Evolutionary conservation across 495 filamentous ascomycete species (phyloP), one percentile per base, ranked within the genome.

Genomic region (Penicillium robsamsonii): DNA sequence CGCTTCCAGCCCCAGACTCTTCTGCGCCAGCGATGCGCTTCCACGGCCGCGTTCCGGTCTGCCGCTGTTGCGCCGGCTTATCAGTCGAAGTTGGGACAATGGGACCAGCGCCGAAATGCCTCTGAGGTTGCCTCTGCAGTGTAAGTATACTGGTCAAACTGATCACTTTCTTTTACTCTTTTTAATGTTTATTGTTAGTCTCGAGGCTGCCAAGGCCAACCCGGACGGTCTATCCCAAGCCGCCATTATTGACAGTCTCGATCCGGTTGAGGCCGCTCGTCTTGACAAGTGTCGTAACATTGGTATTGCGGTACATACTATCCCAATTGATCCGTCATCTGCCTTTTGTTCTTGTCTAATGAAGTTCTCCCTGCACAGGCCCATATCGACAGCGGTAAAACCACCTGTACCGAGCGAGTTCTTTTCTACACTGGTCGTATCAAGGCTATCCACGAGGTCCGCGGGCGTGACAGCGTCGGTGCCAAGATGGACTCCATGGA

Each of bases 401-500:
- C 95, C 24, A 99, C 95, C 33, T 89, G 84, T 61, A 97, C 93
- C 53, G 95, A 99, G 71, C 89, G 95, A 65, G 92, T 99, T 49
- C 89, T 99, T 56, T 99, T 91, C 81, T 99, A 99, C 74, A 99
- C 95, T 29, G 95, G 95, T 56, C 87, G 94, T 67, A 95, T 96
- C 76, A 93, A 93, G 68, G 83, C 91, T 5, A 97, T 99, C 62
- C 95, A 99, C 75, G 95, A 99, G 76, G 95, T 99, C 30, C 84
- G 95, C 59, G 95, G 95, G 35, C 91, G 91, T 62, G 95, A 99
- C 77, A 84, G 87, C 37, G 91, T 97, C 18, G 95, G 95, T 62
- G 95, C 95, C 45, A 99, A 99, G 77, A 99, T 99, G 95, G 95
- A 99, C 80, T 96, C 92, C 9, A 99, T 99, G 95, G 95, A 97